Conservation (phyloP, 2,329 filamentous ascomycete genomes). For the Sarocladium strictum region DNA sequence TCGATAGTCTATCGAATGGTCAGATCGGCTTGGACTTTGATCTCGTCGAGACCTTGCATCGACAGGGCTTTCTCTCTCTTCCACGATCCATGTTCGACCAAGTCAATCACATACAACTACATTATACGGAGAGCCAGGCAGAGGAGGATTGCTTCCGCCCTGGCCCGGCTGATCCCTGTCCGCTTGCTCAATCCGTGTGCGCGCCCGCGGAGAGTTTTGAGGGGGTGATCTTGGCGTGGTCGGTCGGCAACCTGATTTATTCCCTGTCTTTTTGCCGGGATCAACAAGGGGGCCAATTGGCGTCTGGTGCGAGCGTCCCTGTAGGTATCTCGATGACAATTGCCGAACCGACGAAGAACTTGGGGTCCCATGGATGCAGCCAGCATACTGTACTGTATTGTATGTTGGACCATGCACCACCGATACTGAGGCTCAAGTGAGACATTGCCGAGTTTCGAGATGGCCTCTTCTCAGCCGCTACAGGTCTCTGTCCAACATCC, state of each 20-base stretch:
- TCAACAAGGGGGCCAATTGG: background rate
- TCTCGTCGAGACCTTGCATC: background rate
- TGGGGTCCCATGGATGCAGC: no score
- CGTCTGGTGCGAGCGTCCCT: background rate
- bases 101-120: no score
- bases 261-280: background rate
- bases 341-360: background rate
- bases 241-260: background rate
- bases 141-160: no score
- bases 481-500: background rate
- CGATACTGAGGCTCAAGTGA: background rate
- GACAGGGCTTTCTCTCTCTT: background rate
- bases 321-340: background rate
- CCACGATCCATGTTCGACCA: background rate
- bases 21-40: background rate
- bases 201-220: background rate
- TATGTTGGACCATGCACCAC: no score
- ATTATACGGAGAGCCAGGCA: no score
- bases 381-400: no score
- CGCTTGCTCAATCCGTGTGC: background rate
- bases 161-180: no score
- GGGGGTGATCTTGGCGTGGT: background rate
- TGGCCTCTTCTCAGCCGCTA: background rate
- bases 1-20: background rate
- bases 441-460: conserved; percentile 5